phyloP scores from a whole-genome alignment of 1,284 basidiomycete species.

The Microbotryomycetes sp. region DNA sequence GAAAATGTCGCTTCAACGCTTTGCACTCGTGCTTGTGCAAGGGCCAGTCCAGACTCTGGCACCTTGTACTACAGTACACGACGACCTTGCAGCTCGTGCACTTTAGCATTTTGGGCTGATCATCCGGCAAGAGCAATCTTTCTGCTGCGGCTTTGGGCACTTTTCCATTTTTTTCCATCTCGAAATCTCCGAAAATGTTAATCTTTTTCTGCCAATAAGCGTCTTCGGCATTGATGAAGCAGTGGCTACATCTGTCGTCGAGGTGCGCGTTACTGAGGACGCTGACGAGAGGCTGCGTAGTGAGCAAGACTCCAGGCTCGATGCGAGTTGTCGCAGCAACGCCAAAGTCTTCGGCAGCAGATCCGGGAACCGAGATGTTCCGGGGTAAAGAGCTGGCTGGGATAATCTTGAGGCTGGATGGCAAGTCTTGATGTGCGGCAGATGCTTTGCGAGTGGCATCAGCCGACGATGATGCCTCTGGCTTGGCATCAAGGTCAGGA shows the following conservation, averaged over 20 bases:
- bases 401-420: too few relatives aligned
- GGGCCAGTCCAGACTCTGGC: conserved; percentile 69
- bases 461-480: too few relatives aligned
- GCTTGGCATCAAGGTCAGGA: too few relatives aligned
- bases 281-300: conserved; percentile 54
- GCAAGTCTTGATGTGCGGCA: too few relatives aligned
- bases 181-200: conserved; percentile 48
- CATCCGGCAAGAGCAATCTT: conserved; percentile 12
- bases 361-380: too few relatives aligned
- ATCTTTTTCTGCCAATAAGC: conserved; percentile 10
- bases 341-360: too few relatives aligned
- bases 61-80: conserved; percentile 48
- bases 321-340: not conserved
- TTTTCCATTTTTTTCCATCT: conserved; percentile 62
- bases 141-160: conserved; percentile 55
- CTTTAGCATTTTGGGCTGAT: not conserved
- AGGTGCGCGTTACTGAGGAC: conserved; percentile 61
- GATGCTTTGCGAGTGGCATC: too few relatives aligned
- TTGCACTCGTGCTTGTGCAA: conserved; percentile 68
- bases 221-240: conserved; percentile 45
- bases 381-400: too few relatives aligned
- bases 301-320: conserved; percentile 45
- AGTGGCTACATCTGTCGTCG: conserved; percentile 58
- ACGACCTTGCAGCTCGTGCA: not conserved
- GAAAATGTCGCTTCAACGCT: conserved; percentile 45